Base-by-base conservation (phyloP, 2,329 filamentous ascomycete species). In the Zarea fungicola region DNA sequence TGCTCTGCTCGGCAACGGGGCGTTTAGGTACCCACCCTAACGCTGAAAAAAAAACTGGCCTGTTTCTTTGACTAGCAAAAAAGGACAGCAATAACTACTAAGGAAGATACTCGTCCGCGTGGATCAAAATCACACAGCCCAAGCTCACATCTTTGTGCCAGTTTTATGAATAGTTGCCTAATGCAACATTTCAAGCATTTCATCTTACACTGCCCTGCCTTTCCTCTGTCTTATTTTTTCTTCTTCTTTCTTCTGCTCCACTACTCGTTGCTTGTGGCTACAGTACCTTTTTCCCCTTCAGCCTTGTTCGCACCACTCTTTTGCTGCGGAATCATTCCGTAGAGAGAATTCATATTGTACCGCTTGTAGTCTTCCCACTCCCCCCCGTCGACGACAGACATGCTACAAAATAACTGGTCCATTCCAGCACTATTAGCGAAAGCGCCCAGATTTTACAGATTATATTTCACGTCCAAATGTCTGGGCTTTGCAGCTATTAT, bases 261-360 rank as follows among this genome's bases (percentile, higher is more conserved):
- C 26, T 14, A 7, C 10, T 21, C 21, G 2, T 26, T 41, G 8
- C 37, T 48, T n/a, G 7, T 14, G 11, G 16, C 19, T 16, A 19
- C 26, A 13, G 26, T 29, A 29, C 7, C 8, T 28, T 48, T 35
- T 14, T 34, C 45, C 13, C 32, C 18, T 19, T 39, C 44, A 7
- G 26, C 29, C 13, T 34, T 18, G 9, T 16, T 42, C 11, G 43
- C 41, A 6, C 23, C 49, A 3, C 46, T 49, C 32, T 55, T 43
- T n/a, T 54, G 45, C 48, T 55, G 49, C 26, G 49, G 22, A 29
- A 51, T 53, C 51, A 58, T 55, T 49, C 72, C 72, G 62, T 86
- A 87, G 21, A 92, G 76, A 64, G 89, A 87, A 49, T 84, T 81
- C 32, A 95, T 67, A 64, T 93, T 93, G 68, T 83, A 92, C 56